Evolutionary conservation across 371 early-diverging fungal genomes (phyloP), one percentile per base, ranked within the genome.

Genomic region (Fennellomyces sp.): DNA sequence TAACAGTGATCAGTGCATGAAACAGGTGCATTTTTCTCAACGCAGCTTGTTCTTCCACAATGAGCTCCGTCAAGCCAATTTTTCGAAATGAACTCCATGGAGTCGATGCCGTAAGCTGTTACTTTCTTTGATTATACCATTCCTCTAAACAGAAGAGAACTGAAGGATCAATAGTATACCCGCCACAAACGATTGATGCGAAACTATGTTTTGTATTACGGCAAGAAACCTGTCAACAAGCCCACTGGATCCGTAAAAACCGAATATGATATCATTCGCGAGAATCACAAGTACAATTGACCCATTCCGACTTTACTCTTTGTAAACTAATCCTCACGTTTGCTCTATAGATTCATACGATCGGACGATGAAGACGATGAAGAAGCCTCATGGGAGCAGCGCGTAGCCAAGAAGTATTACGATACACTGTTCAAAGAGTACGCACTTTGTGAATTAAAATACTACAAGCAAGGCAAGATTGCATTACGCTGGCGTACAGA

Each of bases 351-450:
- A 23, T 77, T 77, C 51, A 58, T 77, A 4, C 60, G 70, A 26
- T 52, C 65, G 10, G 48, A 63, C 29, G 56, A 58, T 21, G 64
- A 56, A 17, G 87, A 84, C 4, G 71, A 81, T 10, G 69, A 72
- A 41, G 68, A 72, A 39, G 45, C 64, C 39, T 66, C 81, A 2
- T 95, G 94, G 94, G 94, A 91, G 63, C 74, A 88, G 50, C 76
- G 94, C 10, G 68, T 94, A 7, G 94, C 94, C 5, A 90, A 91
- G 62, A 89, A 90, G 61, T 94, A 95, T 67, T 91, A 95, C 58
- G 91, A 92, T 60, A 79, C 81, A 60, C 78, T 95, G 11, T 92
- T 91, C 68, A 93, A 92, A 60, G 95, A 95, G 66, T 95, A 89
- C 65, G 89, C 91, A 15, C 67, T 95, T 3, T 88, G 87, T n/a